These are phyloP conservation scores for Ensete glaucum DNA, from an alignment of 176 grass and related monocot genomes.

Conservation along the genomic window DNA sequence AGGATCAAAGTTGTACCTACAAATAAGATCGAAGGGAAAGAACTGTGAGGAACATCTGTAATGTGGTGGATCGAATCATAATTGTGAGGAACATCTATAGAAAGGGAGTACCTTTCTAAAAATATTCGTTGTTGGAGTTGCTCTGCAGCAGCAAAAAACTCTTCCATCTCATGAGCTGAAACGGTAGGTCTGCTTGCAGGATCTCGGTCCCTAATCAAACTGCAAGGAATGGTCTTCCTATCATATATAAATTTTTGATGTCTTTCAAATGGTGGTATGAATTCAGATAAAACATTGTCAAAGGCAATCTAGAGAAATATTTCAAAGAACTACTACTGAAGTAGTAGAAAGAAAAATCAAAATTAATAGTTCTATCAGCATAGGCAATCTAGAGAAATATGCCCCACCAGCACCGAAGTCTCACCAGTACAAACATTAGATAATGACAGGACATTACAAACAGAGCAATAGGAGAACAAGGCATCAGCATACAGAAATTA, in stretches of 20 bases:
- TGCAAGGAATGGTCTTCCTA: slow-evolving; percentile 41
- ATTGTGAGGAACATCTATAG: not conserved
- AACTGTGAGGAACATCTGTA: no score
- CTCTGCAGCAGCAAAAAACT: slow-evolving; percentile 26
- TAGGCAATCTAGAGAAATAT: no score
- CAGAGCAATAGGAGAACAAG: no score
- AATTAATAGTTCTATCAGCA: no score
- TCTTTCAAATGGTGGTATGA: not conserved
- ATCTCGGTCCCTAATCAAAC: slow-evolving; percentile 24
- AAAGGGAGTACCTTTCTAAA: slow-evolving; percentile 24
- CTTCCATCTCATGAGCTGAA: slow-evolving; percentile 27
- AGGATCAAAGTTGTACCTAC: slow-evolving; percentile 42
- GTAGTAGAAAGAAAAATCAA: no score
- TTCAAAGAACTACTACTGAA: no score
- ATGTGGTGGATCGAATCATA: not conserved
- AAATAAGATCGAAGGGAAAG: not conserved
- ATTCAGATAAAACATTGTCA: not conserved
- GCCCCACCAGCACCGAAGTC: no score
- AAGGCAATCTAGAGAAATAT: not conserved
- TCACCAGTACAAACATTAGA: no score
- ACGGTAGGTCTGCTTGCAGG: slow-evolving; percentile 25
- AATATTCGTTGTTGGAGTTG: slow-evolving; percentile 31
- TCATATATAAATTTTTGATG: slow-evolving; percentile 1
- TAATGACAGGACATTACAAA: no score
- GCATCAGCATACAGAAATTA: no score